phyloP scores from a whole-genome alignment of 768 basidiomycete genomes.

The Podaxis carcinomalis region DNA sequence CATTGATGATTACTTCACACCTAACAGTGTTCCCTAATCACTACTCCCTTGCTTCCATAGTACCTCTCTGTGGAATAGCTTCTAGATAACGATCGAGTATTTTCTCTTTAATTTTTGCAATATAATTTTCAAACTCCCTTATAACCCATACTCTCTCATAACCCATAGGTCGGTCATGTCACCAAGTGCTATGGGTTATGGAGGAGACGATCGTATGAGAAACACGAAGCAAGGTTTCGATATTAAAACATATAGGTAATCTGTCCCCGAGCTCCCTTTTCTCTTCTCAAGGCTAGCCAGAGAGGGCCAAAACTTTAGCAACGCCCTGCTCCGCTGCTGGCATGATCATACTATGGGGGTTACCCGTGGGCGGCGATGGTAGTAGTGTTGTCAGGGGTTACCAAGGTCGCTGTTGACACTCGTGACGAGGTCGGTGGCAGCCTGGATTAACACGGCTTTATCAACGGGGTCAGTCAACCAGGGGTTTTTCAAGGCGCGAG shows the following conservation, averaged over 20 bases:
- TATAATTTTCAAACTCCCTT: too few species aligned
- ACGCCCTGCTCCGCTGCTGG: constrained; percentile 54
- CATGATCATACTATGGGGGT: constrained; percentile 56
- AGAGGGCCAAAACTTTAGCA: constrained; percentile 48
- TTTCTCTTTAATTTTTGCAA: too few species aligned
- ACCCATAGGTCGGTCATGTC: too few species aligned
- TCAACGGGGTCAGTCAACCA: constrained; percentile 60
- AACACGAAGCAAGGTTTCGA: not conserved
- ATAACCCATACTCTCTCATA: too few species aligned
- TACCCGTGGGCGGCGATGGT: constrained; percentile 51
- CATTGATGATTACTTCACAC: too few species aligned
- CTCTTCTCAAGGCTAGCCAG: constrained; percentile 41
- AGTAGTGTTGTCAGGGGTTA: constrained; percentile 57
- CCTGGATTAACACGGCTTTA: constrained; percentile 45
- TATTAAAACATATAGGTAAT: not conserved
- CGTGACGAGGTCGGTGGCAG: constrained; percentile 43
- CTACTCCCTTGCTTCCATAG: too few species aligned
- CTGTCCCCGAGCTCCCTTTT: not conserved
- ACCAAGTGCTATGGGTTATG: too few species aligned
- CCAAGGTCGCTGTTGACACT: constrained; percentile 40
- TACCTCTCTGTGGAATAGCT: too few species aligned
- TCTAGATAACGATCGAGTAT: too few species aligned
- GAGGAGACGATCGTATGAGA: not conserved
- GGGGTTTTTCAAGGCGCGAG: constrained; percentile 43
- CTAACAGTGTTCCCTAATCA: too few species aligned